Conservation (phyloP, 257 asterid genomes). For the Oldenlandia corymbosa region DNA sequence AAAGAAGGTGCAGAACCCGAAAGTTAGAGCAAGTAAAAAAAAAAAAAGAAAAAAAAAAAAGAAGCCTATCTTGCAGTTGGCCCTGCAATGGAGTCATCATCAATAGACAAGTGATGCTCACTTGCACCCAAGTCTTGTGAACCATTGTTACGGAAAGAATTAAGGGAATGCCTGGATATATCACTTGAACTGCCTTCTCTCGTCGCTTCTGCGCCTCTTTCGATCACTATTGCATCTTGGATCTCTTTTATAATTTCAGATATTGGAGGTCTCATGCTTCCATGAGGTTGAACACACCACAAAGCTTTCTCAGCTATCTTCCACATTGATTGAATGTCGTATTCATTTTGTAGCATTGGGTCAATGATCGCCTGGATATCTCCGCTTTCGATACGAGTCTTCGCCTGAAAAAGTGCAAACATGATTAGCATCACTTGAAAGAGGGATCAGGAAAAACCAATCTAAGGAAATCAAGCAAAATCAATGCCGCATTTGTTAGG, state of each 20-base stretch:
- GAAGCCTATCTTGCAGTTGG: conserved; percentile 75
- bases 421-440: not conserved
- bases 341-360: conserved; percentile 51
- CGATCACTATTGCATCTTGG: conserved; percentile 78
- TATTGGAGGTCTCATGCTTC: conserved; percentile 91
- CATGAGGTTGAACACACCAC: conserved; percentile 95
- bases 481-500: no score
- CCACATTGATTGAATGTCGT: conserved; percentile 97
- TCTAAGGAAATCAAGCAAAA: no score
- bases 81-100: conserved; percentile 63
- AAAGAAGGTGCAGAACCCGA: no score
- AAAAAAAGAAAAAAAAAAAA: no score
- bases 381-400: conserved; percentile 87
- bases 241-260: conserved; percentile 91
- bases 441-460: no score
- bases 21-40: no score
- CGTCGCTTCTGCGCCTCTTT: conserved; percentile 54
- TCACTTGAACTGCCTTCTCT: conserved; percentile 85
- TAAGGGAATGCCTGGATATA: conserved; percentile 66
- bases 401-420: conserved; percentile 42
- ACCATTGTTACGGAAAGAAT: conserved; percentile 63
- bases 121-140: conserved; percentile 57
- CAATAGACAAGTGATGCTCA: conserved; percentile 68
- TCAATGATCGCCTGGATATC: conserved; percentile 95
- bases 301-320: conserved; percentile 96